Evolutionary conservation across 2,329 filamentous ascomycete species (phyloP), one percentile per base, ranked within the genome.

Genomic region (Alternaria metachromatica): DNA sequence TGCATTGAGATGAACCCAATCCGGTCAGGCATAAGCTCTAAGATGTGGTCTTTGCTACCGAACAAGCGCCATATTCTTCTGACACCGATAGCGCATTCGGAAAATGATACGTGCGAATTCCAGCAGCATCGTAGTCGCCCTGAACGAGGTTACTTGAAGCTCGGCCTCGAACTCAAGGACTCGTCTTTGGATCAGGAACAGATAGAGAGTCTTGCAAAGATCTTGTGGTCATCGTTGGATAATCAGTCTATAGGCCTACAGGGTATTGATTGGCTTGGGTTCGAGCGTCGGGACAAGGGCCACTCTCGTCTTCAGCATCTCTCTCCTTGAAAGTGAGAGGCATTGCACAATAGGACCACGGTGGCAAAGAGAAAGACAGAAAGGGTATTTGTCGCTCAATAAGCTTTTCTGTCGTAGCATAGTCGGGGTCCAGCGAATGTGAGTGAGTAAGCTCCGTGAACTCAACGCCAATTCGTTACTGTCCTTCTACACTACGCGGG

Each of bases 51-150:
- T 20, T 8, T 45, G 20, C 18, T 45, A 12, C 6, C 43, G 3
- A 8, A 20, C 18, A 20, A 21, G n/a, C 5, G 12, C n/a, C 18
- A 45, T 8, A 45, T 45, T 2, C 4, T 8, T 21, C 6, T 45
- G 0, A 13, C 43, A 21, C 43, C 43, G 10, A 21, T 12, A 3
- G 10, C 0, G 3, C 41, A 21, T 13, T 2, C 10, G 2, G 41
- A 3, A 13, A 0, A 7, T 4, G 6, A 20, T 20, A 2, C 1
- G 7, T 1, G 33, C 0, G 4, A 5, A n/a, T 2, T 1, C 15
- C 4, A n/a, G 15, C 15, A 41, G 15, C 4, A 18, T 1, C 33
- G 9, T 10, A 41, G 15, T 15, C 33, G 8, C 33, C 33, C 33
- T n/a, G 33, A 15, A 18, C 15, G 4, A 18, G 43, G 43, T 5